Evolutionary conservation across 2,329 filamentous ascomycete genomes (phyloP).

Genomic region (Trichoderma hamatum): DNA sequence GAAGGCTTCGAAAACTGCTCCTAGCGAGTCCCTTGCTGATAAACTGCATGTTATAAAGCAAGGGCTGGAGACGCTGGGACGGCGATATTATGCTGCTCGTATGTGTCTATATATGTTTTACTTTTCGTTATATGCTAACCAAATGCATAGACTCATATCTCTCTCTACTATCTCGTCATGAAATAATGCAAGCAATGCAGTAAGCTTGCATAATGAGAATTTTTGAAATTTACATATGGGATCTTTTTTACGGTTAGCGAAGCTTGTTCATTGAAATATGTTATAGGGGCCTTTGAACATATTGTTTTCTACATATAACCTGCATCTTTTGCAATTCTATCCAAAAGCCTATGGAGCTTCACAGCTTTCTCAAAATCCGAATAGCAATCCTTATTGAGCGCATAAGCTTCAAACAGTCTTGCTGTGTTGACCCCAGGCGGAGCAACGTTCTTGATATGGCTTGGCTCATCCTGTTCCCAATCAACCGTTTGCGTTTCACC

Average conservation of each 20-base stretch:
- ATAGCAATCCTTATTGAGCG: constrained; percentile 8
- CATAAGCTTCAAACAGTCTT: constrained; percentile 26
- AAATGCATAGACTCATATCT: constrained; percentile 7
- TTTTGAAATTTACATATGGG: not conserved
- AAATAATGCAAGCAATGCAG: constrained; percentile 21
- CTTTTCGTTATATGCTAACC: not conserved
- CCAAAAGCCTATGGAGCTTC: constrained; percentile 23
- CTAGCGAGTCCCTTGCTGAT: not conserved
- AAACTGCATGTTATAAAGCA: constrained; percentile 12
- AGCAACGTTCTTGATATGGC: constrained; percentile 83
- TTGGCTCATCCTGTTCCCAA: constrained; percentile 61
- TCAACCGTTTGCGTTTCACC: constrained; percentile 33
- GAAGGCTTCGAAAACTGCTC: not conserved
- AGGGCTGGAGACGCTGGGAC: not conserved
- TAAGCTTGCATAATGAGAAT: not conserved
- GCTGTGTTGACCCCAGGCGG: constrained; percentile 8
- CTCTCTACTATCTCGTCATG: constrained; percentile 14
- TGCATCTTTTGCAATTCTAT: constrained; percentile 21
- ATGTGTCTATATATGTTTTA: not conserved
- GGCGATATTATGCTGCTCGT: constrained; percentile 19
- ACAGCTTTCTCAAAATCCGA: constrained; percentile 20
- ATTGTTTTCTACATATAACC: not conserved
- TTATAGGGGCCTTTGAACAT: not conserved
- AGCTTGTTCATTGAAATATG: not conserved
- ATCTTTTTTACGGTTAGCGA: not conserved